Evolutionary conservation across 495 filamentous ascomycete species (phyloP).

Genomic region (Penicillium silybi): DNA sequence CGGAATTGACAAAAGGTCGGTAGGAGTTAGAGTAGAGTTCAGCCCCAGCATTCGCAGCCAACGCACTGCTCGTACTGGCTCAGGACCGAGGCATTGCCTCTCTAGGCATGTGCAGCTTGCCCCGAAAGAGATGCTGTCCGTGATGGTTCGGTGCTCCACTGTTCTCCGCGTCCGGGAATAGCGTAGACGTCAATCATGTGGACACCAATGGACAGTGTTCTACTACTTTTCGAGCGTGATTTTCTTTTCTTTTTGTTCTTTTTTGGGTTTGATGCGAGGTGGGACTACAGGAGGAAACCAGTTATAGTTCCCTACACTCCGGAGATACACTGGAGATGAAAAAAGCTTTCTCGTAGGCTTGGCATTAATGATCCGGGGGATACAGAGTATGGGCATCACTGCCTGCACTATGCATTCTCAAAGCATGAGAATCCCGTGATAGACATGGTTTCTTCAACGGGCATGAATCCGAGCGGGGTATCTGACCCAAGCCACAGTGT

Average conservation of each 20-base stretch:
- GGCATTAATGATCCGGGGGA: background rate
- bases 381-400: background rate
- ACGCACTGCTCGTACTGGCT: too few species aligned
- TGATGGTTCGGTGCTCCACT: background rate
- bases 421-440: background rate
- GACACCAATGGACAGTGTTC: too few species aligned
- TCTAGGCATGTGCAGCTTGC: background rate
- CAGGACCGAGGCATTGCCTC: background rate
- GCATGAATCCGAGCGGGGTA: background rate
- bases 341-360: background rate
- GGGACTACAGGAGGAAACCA: background rate
- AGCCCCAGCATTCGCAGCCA: background rate
- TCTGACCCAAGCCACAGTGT: background rate
- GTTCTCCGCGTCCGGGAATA: background rate
- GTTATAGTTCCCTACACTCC: background rate
- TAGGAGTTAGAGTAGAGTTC: background rate
- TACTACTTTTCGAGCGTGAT: too few species aligned
- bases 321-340: too few species aligned
- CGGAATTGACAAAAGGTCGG: background rate
- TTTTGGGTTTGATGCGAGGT: too few species aligned
- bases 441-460: background rate
- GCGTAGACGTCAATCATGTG: too few species aligned
- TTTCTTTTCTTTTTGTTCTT: too few species aligned
- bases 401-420: background rate
- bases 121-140: too few species aligned